Evolutionary conservation across 495 filamentous ascomycete genomes (phyloP), one percentile per base, ranked within the genome.

Genomic region (Trypethelium eluteriae): DNA sequence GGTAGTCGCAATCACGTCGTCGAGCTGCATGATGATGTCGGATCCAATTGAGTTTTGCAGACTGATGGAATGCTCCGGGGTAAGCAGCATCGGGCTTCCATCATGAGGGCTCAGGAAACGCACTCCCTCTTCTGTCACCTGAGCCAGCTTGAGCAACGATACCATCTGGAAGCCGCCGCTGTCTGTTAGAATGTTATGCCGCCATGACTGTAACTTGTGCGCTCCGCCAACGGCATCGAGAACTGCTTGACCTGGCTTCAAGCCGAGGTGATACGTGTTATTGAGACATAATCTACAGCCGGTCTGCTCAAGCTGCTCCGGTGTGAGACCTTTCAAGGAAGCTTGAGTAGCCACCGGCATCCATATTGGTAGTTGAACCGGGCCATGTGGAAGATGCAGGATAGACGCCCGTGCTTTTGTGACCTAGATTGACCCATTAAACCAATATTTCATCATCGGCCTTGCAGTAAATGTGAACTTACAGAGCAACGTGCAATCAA

Each of bases 271-370:
- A 75, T 99, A 98, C 34, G 94, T 97, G 74, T 98, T 98, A 76
- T 98, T 98, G 66, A 98, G 80, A 74, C 93, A 98, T 14, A 99
- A 81, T 70, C 90, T 85, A 72, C 95, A 98, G 56, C 91, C 88
- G 0, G 92, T 93, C 41, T 87, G 82, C 69, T 93, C 91, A 32
- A 99, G 79, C 71, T 99, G 94, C 69, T 93, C 88, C 2, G 93
- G 91, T 38, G 94, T 97, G 64, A 99, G 78, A 38, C 94, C 94
- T 75, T 99, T 99, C 39, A 99, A 79, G 0, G 93, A 93, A 0
- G 90, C 94, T 77, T 99, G 94, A n/a, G 94, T 98, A 18, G 95
- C 94, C 38, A 98, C 94, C 18, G 94, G 94, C 92, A 98, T 98
- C 77, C 98, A 99, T 34, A 97, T 86, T 2, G 94, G 94, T 11